phyloP scores from a whole-genome alignment of 129 eudicot genomes.

The Flaveria linearis region DNA sequence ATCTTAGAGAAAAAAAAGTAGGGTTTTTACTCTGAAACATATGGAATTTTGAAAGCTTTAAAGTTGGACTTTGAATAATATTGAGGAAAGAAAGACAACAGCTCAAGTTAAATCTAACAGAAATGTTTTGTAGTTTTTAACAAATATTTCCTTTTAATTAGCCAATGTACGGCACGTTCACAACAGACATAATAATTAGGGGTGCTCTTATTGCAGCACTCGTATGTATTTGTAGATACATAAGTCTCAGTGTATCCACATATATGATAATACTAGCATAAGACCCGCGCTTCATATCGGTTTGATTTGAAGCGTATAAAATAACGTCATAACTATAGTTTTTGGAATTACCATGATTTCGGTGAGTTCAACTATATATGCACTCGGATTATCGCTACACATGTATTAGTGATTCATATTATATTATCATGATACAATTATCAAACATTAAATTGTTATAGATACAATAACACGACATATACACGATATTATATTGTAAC shows the following conservation, averaged over 20 bases:
- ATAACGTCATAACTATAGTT: too few species aligned
- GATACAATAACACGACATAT: too few species aligned
- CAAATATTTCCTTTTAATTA: slow-evolving; percentile 37
- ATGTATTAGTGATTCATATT: too few species aligned
- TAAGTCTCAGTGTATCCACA: neutral
- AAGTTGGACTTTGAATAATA: slow-evolving; percentile 13
- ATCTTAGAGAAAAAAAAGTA: slow-evolving; percentile 1
- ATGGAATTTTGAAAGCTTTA: slow-evolving; percentile 9
- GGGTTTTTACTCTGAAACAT: slow-evolving; percentile 18
- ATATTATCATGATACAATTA: too few species aligned
- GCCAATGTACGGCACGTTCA: slow-evolving; percentile 38
- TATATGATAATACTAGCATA: too few species aligned
- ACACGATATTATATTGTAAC: too few species aligned
- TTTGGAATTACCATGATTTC: too few species aligned
- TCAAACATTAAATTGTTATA: too few species aligned
- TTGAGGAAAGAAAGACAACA: slow-evolving; percentile 43
- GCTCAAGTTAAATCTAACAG: slow-evolving; percentile 49
- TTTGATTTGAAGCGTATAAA: too few species aligned
- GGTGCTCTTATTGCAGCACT: slow-evolving; percentile 46
- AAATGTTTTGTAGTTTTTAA: slow-evolving; percentile 26
- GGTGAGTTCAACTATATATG: too few species aligned
- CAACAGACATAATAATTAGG: slow-evolving; percentile 63
- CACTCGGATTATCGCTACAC: too few species aligned
- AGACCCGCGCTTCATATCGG: too few species aligned
- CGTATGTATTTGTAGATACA: slow-evolving; percentile 3